Evolutionary conservation across 164 flowering plant species (phyloP).

Genomic region (Echeveria elegans): DNA sequence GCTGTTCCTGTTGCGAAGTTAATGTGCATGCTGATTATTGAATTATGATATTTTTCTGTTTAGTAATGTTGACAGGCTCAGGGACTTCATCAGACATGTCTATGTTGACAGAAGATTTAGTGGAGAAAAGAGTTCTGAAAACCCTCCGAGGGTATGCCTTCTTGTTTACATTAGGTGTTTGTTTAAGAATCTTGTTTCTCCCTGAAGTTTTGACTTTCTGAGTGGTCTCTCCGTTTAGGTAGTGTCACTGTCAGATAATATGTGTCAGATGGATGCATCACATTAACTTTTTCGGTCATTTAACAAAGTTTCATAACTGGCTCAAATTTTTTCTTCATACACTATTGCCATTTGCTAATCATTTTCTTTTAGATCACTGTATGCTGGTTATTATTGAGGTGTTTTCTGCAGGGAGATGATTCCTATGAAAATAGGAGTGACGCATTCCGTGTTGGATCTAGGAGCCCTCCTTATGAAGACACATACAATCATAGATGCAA

Average conservation of each 20-base stretch:
- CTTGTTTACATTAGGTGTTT: constrained; percentile 22
- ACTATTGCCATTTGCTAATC: neutral
- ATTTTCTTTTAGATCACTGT: neutral
- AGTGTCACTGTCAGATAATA: neutral
- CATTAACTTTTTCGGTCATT: no score
- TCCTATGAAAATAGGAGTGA: constrained; percentile 42
- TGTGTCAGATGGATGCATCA: neutral
- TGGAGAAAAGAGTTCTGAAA: constrained; percentile 67
- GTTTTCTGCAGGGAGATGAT: constrained; percentile 57
- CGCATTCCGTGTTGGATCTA: constrained; percentile 47
- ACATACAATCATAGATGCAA: constrained; percentile 51
- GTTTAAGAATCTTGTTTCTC: neutral
- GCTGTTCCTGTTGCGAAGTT: neutral
- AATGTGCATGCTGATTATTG: neutral
- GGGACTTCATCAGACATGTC: constrained; percentile 88
- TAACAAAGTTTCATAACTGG: neutral
- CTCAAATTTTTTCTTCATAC: neutral
- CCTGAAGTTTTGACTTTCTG: neutral
- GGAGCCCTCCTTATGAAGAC: constrained; percentile 82
- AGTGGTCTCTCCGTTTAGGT: neutral
- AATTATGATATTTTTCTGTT: constrained; percentile 15
- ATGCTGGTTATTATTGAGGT: neutral
- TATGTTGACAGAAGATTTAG: constrained; percentile 86
- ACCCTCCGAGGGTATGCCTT: constrained; percentile 38
- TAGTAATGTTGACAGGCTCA: constrained; percentile 82